Evolutionary conservation across 225 moss, liverwort and hornwort genomes (phyloP), one percentile per base, ranked within the genome.

Genomic region (Marchantia polymorpha): DNA sequence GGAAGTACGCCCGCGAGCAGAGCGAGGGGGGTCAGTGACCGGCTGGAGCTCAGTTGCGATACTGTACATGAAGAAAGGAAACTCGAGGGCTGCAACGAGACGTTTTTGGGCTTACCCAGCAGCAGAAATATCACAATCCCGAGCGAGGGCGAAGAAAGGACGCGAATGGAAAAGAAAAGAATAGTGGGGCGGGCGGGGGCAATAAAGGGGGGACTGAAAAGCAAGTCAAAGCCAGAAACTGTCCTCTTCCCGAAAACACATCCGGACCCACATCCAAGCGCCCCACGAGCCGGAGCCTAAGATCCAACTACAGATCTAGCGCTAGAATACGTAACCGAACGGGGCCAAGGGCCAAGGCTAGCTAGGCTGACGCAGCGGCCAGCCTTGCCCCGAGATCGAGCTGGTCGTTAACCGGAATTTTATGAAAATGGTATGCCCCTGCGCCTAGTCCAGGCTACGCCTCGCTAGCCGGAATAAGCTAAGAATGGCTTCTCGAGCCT

Each of bases 181-280:
- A 29, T 48, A 5, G 46, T 29, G 5, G 8, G 6, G n/a, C n/a
- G n/a, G n/a, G n/a, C n/a, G n/a, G n/a, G n/a, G n/a, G 69, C 17
- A 69, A 19, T 15, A 19, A 39, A 69, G 46, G 4, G 14, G 9
- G 25, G 13, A 26, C 25, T 9, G 29, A 65, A 65, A 65, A 25
- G 23, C 29, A 4, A 27, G 65, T 65, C 65, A 27, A 48, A 47
- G 19, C 46, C 47, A 17, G 6, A 47, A 69, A 69, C 20, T 39
- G 69, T 69, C 39, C 69, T 69, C 47, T 48, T 69, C 20, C 69
- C 64, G 0, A 69, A 47, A 48, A 39, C 46, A 46, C 10, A n/a
- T 69, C 47, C 20, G 69, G 69, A 39, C 69, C 69, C 69, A 69
- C 69, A 48, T 29, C 8, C 11, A 65, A n/a, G n/a, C n/a, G n/a